Percentiles rank a stretch among this genome's conserved stretches.
Conservation (phyloP, 768 basidiomycete genomes). For the Rhizopogon vulgaris region DNA sequence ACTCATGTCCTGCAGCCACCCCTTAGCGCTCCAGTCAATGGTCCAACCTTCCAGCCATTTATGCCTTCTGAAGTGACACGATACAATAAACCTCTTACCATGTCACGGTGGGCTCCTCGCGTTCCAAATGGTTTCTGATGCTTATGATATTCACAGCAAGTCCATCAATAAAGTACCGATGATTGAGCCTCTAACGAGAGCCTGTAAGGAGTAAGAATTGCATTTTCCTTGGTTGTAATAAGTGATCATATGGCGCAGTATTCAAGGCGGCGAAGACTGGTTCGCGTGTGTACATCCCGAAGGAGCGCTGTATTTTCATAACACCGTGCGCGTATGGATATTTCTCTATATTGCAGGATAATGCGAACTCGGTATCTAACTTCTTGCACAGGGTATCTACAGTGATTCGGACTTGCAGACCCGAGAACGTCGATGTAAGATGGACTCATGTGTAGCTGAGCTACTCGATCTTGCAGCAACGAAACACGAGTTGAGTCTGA, state of each 20-base stretch:
- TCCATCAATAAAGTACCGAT: neutral
- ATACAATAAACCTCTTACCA: neutral
- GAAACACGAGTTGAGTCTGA: neutral
- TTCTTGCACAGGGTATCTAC: conserved; percentile 30
- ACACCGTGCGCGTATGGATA: conserved; percentile 31
- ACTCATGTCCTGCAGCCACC: neutral
- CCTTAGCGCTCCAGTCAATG: neutral
- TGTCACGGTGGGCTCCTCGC: neutral
- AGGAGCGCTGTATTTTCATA: conserved; percentile 48
- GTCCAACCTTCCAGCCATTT: neutral
- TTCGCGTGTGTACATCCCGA: conserved; percentile 42
- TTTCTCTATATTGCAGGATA: neutral
- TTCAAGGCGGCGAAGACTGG: conserved; percentile 25
- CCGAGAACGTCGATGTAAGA: too few species aligned
- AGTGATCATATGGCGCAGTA: neutral
- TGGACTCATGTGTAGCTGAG: neutral
- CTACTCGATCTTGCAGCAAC: neutral
- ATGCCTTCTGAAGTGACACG: neutral
- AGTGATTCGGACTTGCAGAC: conserved; percentile 40
- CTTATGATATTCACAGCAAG: neutral
- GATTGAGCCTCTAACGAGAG: neutral
- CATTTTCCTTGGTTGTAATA: neutral
- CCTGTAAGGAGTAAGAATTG: too few species aligned
- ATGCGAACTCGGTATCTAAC: neutral
- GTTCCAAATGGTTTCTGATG: neutral